Evolutionary conservation across 139 green algal species (phyloP), one percentile per base, ranked within the genome.

Genomic region (Astrephomene gubernaculifera): DNA sequence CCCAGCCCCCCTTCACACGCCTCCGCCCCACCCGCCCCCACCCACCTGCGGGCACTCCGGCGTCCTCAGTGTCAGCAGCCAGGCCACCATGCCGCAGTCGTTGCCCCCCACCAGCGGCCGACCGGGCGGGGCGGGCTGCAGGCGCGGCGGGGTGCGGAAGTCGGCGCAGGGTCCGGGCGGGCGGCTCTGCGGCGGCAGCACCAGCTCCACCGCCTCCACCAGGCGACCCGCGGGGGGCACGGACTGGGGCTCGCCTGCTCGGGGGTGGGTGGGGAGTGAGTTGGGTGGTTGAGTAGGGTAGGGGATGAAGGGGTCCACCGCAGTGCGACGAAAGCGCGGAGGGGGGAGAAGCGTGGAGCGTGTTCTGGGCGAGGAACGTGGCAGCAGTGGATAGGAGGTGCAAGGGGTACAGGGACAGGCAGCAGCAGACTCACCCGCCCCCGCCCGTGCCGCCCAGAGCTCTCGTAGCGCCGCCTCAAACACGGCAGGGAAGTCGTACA

Each of bases 401-500:
- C n/a, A n/a, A n/a, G n/a, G n/a, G n/a, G n/a, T n/a, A n/a, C n/a
- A n/a, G n/a, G n/a, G n/a, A n/a, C n/a, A n/a, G n/a, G n/a, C n/a
- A n/a, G n/a, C n/a, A n/a, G n/a, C n/a, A n/a, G 2, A 24, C 81
- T 27, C 64, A 76, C 94, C 92, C 54, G 88, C 89, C 10, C 73
- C 85, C 4, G 91, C 94, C 45, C 92, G 81, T 17, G 88, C 91
- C 3, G 83, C 70, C 97, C 97, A 99, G 17, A 93, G 80, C 68
- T 94, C 89, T 21, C 95, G 85, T 89, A 98, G 90, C 22, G 96
- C 97, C 33, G 96, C 95, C 64, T 94, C 92, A 90, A 99, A 98
- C 39, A 99, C 95, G 6, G 86, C 83, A 1, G 97, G 97, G 90
- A 99, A 99, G 91, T 99, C 97, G 85, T 98, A 99, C 89, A 90